Conservation (phyloP, 257 asterid genomes). For the Forsythia suspensa region DNA sequence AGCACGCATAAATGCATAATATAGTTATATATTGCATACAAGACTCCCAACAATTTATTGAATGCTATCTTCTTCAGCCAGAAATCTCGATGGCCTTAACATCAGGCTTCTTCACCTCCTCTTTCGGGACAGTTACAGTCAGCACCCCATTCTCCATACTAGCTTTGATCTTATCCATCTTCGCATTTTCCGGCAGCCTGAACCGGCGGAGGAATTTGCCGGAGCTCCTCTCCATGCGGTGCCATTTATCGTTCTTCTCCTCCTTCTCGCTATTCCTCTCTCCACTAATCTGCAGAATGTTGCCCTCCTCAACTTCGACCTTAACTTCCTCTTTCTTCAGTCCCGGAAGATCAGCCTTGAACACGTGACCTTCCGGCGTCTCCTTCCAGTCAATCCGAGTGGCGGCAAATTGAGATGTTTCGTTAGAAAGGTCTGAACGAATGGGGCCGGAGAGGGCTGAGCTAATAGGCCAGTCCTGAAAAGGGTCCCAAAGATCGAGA, state of each 20-base stretch:
- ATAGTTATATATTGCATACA: too few relatives aligned
- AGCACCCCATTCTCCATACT: constrained; percentile 34
- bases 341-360: constrained; percentile 37
- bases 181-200: constrained; percentile 35
- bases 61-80: constrained; percentile 3
- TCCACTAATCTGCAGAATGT: constrained; percentile 39
- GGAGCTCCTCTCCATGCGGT: constrained; percentile 41
- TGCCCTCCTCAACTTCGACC: constrained; percentile 40
- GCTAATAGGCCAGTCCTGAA: constrained; percentile 6
- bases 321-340: constrained; percentile 38
- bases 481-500: constrained; percentile 19
- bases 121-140: constrained; percentile 29
- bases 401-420: constrained; percentile 24
- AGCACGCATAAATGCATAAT: too few relatives aligned
- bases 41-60: too few relatives aligned
- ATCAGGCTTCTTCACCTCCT: constrained; percentile 25
- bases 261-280: constrained; percentile 37
- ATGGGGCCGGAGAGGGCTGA: neutral
- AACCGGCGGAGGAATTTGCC: constrained; percentile 32
- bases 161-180: constrained; percentile 26
- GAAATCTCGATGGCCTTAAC: constrained; percentile 28
- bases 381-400: constrained; percentile 28
- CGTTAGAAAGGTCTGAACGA: neutral
- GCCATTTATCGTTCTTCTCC: constrained; percentile 45
- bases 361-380: constrained; percentile 34